Evolutionary conservation across 179 eudicot species (phyloP), one percentile per base, ranked within the genome.

Genomic region (Camellia oleifera): DNA sequence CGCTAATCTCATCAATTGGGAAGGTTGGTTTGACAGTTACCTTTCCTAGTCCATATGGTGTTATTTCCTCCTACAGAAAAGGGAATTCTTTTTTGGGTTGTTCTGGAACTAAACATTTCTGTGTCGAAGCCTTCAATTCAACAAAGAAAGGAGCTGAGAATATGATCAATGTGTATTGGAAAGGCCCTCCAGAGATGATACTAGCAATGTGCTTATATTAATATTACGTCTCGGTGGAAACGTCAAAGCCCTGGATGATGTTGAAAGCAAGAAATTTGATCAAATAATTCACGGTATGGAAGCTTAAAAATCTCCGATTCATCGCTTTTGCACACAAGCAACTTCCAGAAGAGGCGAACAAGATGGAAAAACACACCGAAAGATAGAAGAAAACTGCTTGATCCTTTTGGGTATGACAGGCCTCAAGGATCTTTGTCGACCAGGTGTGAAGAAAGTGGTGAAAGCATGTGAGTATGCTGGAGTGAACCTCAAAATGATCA

Each of bases 261-360:
- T 48, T 12, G 74, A 75, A 11, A 87, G 83, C 72, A 60, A 15
- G 71, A 68, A 48, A 10, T 83, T 84, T 10, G 74, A 80, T 56
- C 76, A 67, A 61, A 78, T 81, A 8, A 77, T 87, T 14, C 71
- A 77, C 60, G 71, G 80, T n/a, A 87, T 85, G 87, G 85, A 83
- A 3, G 83, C 83, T 2, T 2, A 80, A 80, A 3, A 84, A 85
- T 52, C 87, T 86, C 7, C 80, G 86, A 13, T 86, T 85, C 82
- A 84, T 86, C 1, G 87, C 87, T 13, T 84, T 86, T 56, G 89
- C 89, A 8, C 77, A 86, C 46, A 86, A 81, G 62, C 62, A 66
- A 66, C 70, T 83, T 3, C 54, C 6, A 26, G 78, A 64, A 46
- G 70, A 65, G 4, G 54, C 9, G 62, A 52, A 72, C 6, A 69